Evolutionary conservation across 2,329 filamentous ascomycete genomes (phyloP), one percentile per base, ranked within the genome.

Genomic region (Stagonosporopsis cucurbitacearum): DNA sequence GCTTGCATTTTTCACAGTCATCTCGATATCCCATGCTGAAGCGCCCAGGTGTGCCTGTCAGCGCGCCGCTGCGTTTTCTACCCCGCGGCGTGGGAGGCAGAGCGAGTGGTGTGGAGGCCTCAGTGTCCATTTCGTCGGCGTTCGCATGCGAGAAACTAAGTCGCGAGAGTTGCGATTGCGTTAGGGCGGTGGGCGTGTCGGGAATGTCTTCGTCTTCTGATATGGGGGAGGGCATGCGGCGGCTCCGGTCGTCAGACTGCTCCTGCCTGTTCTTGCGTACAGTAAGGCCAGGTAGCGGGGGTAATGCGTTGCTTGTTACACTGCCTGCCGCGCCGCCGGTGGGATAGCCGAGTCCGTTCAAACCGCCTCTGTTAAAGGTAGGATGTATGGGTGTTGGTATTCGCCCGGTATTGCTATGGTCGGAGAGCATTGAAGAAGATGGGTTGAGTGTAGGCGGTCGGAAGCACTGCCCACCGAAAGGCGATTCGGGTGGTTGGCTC

Each of bases 21-120:
- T 79, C 75, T 25, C 79, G 69, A 59, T 77, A 82, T 13, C 80
- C 80, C 76, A 82, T 80, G 57, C 76, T 77, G 53, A 80, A 77
- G 35, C 77, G 69, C 22, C 44, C 44, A 6, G 74, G 72, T 11
- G 68, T 69, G 11, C 70, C 70, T 7, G 69, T 73, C 39, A 77
- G 60, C 15, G 75, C 75, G 37, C 75, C 75, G 49, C 74, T 77
- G 45, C 75, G 66, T 51, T 76, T 75, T 41, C 75, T 61, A 6
- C 72, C 73, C n/a, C 62, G 64, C 19, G 71, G 68, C 20, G 66
- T 69, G 12, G 63, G 63, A 19, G 60, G 58, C 23, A 58, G 45
- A 3, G 50, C 56, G 15, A 65, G 54, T 2, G 63, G 52, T 6
- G 62, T 36, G 3, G 54, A 41, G n/a, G 35, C 13, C 9, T 66